Percentiles rank a stretch among this genome's conserved stretches.
These are phyloP conservation scores for Mycena albidolilacea DNA, from an alignment of 768 basidiomycete genomes.

Conservation along the genomic window DNA sequence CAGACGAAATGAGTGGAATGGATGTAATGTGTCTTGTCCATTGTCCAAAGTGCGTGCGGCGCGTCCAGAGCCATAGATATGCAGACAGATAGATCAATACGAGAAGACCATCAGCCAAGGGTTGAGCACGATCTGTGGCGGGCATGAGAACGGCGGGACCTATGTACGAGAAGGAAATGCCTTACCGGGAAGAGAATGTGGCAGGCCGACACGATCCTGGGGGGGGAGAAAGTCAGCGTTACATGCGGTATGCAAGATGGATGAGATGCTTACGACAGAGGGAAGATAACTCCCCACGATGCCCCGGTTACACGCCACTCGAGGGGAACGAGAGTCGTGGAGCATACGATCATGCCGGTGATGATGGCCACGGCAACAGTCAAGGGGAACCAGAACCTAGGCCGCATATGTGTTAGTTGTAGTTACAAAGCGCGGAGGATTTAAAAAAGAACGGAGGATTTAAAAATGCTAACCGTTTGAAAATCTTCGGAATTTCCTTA, in stretches of 20 bases:
- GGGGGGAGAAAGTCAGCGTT: conserved; percentile 47
- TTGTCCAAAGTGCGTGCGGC: neutral
- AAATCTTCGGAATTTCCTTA: conserved; percentile 89
- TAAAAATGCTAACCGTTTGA: conserved; percentile 62
- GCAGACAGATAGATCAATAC: conserved; percentile 49
- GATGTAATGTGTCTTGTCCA: neutral
- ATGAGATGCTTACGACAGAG: conserved; percentile 65
- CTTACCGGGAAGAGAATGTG: conserved; percentile 82
- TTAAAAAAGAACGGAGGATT: too few relatives aligned
- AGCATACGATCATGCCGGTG: conserved; percentile 68
- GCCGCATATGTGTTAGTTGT: neutral
- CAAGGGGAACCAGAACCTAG: conserved; percentile 72
- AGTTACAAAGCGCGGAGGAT: too few relatives aligned
- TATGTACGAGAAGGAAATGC: conserved; percentile 16
- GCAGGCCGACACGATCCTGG: conserved; percentile 73
- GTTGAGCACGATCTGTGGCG: conserved; percentile 57
- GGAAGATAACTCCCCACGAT: conserved; percentile 84
- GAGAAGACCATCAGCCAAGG: conserved; percentile 81
- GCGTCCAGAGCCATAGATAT: neutral
- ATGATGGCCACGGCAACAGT: conserved; percentile 69
- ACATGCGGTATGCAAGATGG: conserved; percentile 53
- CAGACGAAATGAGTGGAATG: neutral
- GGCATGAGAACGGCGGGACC: conserved; percentile 2
- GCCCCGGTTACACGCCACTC: conserved; percentile 71
- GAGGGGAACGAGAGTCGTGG: conserved; percentile 62